These are phyloP conservation scores for Zelonia costaricensis DNA, from an alignment of 208 protist species.

Conservation along the genomic window DNA sequence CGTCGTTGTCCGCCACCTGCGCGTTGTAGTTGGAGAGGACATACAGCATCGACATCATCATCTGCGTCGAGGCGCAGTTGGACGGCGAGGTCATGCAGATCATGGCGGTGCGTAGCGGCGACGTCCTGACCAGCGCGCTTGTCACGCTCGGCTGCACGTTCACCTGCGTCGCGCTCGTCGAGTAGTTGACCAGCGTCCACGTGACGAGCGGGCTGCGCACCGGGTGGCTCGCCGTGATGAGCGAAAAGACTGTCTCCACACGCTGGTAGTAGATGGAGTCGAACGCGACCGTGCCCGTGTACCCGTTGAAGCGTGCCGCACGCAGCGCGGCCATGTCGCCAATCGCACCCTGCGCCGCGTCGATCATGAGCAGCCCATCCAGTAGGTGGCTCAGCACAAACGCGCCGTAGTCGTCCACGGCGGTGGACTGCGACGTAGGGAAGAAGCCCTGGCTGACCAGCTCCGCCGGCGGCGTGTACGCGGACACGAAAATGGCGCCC, in stretches of 20 bases:
- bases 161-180: slow-evolving; percentile 20
- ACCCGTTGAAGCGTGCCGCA: slow-evolving; percentile 55
- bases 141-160: slow-evolving; percentile 41
- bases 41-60: slow-evolving; percentile 61
- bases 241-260: slow-evolving; percentile 47
- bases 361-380: slow-evolving; percentile 68
- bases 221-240: slow-evolving; percentile 48
- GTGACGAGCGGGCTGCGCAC: slow-evolving; percentile 55
- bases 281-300: slow-evolving; percentile 76
- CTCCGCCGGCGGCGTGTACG: slow-evolving; percentile 45
- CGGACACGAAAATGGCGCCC: slow-evolving; percentile 73
- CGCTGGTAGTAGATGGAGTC: slow-evolving; percentile 72
- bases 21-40: slow-evolving; percentile 56
- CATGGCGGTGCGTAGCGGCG: slow-evolving; percentile 61
- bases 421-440: not conserved
- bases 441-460: slow-evolving; percentile 55
- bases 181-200: slow-evolving; percentile 54
- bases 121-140: slow-evolving; percentile 42
- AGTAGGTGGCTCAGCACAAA: slow-evolving; percentile 80
- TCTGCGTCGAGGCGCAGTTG: slow-evolving; percentile 54
- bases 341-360: slow-evolving; percentile 30
- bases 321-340: slow-evolving; percentile 44
- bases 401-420: slow-evolving; percentile 76
- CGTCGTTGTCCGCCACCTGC: slow-evolving; percentile 19
- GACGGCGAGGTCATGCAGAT: slow-evolving; percentile 73